Percentiles rank a stretch among this genome's conserved stretches.
phyloP scores from a whole-genome alignment of 257 asterid genomes.

The Forsythia suspensa region DNA sequence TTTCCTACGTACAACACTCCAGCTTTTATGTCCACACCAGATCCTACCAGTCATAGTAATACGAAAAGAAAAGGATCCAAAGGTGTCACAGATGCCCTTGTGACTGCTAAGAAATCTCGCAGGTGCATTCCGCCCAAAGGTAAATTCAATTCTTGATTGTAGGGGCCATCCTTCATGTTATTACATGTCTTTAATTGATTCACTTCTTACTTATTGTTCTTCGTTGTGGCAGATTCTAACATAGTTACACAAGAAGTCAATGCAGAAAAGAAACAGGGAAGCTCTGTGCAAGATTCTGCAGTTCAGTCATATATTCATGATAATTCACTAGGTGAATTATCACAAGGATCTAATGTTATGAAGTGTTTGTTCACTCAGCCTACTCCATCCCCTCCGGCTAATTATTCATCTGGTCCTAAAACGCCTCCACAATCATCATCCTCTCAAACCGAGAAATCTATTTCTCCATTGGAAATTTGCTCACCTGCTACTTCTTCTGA shows the following conservation, averaged over 20 bases:
- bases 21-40: conserved; percentile 44
- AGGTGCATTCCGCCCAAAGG: conserved; percentile 49
- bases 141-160: conserved; percentile 19
- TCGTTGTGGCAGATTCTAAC: conserved; percentile 36
- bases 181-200: neutral
- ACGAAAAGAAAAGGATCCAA: conserved; percentile 59
- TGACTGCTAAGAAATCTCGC: conserved; percentile 54
- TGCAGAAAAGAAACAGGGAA: conserved; percentile 29
- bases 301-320: conserved; percentile 31
- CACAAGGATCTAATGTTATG: conserved; percentile 64
- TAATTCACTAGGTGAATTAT: conserved; percentile 30
- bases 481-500: conserved; percentile 45
- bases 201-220: neutral
- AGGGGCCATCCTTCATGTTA: neutral
- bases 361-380: conserved; percentile 76
- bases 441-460: conserved; percentile 58
- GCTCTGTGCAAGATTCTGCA: conserved; percentile 9
- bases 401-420: conserved; percentile 67
- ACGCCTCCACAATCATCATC: conserved; percentile 76
- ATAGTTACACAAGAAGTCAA: conserved; percentile 30
- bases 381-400: conserved; percentile 50
- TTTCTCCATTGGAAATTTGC: conserved; percentile 43
- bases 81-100: conserved; percentile 30
- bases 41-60: conserved; percentile 28
- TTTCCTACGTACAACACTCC: conserved; percentile 43